Conservation (phyloP, 75 land plant genomes). For the Selaginella moellendorffii region DNA sequence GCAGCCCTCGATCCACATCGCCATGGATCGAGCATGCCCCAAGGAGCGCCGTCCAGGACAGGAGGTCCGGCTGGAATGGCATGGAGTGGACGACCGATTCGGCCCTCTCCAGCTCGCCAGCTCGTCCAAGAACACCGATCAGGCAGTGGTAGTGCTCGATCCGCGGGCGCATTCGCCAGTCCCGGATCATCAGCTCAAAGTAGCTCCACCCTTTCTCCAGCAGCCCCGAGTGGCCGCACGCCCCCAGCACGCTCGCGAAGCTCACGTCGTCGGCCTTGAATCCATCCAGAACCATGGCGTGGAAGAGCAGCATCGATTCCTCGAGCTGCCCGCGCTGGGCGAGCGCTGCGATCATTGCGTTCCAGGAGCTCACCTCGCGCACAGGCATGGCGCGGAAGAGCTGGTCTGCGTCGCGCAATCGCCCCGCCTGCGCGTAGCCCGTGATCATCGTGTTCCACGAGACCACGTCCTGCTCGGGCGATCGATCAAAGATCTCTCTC, state of each 20-base stretch:
- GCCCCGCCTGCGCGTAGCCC: background rate
- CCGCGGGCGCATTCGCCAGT: background rate
- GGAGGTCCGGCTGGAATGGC: background rate
- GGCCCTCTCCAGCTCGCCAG: background rate
- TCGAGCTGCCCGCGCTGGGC: background rate
- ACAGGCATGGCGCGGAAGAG: background rate
- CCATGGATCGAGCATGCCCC: background rate
- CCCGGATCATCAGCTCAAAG: background rate
- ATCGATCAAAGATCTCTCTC: background rate
- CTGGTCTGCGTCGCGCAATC: background rate
- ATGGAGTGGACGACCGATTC: background rate
- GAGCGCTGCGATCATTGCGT: background rate
- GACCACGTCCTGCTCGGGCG: background rate
- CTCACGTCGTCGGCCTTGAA: background rate
- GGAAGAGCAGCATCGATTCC: background rate
- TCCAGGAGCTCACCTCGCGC: background rate
- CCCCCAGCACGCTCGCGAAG: background rate
- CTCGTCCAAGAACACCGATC: background rate
- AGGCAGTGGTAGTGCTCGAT: background rate
- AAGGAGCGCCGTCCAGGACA: background rate
- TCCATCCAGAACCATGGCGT: background rate
- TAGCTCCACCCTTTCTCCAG: background rate
- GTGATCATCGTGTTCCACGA: slow-evolving; percentile 5
- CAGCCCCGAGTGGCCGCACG: background rate
- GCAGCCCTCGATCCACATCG: background rate